Base-by-base conservation (phyloP, 192 early-diverging fungal genomes). In the Spinellus fusiger region DNA sequence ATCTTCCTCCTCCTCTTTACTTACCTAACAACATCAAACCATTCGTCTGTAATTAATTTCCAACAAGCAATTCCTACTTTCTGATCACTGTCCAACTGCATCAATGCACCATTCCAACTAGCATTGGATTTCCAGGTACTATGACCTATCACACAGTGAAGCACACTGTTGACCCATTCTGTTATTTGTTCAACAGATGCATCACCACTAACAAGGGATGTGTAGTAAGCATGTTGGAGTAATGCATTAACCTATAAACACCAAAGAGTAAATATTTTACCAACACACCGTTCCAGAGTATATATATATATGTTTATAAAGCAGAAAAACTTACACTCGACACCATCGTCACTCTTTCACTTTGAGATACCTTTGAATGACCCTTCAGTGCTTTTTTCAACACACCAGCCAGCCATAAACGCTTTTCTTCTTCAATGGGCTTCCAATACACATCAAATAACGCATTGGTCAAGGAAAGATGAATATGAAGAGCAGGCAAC, bases 11-110 rank as follows among this genome's bases (percentile, higher is more conserved):
- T 37, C n/a, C 0, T 29, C 9, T 23, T 5, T 64, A 62, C 66
- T 40, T 68, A 73, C 71, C 55, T 62, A 4, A 75, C 44, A 44
- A 71, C 60, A 29, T 73, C 77, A n/a, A 81, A 61, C 79, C 79
- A 81, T 49, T 81, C 77, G 56, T 76, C 75, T 0, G 69, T 56
- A 10, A 78, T 62, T n/a, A 81, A 54, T 56, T 81, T 75, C 76
- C 77, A 81, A 44, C 69, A 72, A 2, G 73, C 79, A 12, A 77
- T 60, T 32, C 60, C 38, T 4, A 61, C 38, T 15, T 29, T 55
- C 27, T 61, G 6, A 2, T 20, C 29, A 27, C 25, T 35, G 4
- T 49, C 34, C 3, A 69, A n/a, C 29, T 55, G 26, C 5, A 57
- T 25, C 5, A 38, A 15, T 28, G 23, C 27, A 23, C 66, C 66